These are phyloP conservation scores for Corynascus novoguineensis DNA, from an alignment of 495 filamentous ascomycete genomes.

Conservation along the genomic window DNA sequence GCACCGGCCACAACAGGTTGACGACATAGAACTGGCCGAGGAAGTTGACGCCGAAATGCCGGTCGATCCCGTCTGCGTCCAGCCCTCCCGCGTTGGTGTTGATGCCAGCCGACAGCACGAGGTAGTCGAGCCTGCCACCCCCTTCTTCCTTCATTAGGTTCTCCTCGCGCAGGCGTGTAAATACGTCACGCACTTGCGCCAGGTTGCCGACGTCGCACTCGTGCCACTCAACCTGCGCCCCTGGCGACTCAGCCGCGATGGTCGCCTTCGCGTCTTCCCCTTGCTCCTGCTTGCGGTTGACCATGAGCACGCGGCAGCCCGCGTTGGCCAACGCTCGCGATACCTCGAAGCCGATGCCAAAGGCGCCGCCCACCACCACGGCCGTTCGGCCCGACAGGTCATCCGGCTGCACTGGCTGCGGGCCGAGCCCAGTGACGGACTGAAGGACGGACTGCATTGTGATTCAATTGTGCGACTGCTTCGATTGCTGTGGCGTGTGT, in stretches of 20 bases:
- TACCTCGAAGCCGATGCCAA: conserved; percentile 50
- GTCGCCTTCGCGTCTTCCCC: conserved; percentile 33
- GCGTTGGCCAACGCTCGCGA: conserved; percentile 35
- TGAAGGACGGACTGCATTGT: conserved; percentile 30
- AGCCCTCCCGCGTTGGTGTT: conserved; percentile 41
- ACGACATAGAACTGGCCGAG: conserved; percentile 44
- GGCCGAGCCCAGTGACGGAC: conserved; percentile 24
- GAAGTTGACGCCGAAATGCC: conserved; percentile 49
- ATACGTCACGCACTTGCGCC: conserved; percentile 35
- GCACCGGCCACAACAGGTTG: conserved; percentile 40
- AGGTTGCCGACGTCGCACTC: conserved; percentile 41
- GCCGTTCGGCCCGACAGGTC: conserved; percentile 39
- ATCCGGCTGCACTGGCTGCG: conserved; percentile 22
- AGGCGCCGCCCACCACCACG: conserved; percentile 52
- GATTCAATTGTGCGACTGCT: no score
- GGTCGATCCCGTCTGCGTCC: conserved; percentile 42
- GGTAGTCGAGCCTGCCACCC: conserved; percentile 38
- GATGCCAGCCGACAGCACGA: conserved; percentile 48
- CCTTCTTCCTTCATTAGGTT: conserved; percentile 18
- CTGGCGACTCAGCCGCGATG: conserved; percentile 29
- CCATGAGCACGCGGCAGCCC: conserved; percentile 34
- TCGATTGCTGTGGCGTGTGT: no score
- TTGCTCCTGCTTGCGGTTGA: conserved; percentile 40
- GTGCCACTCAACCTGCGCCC: conserved; percentile 37
- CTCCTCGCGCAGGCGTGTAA: no score